These are phyloP conservation scores for Arabis hirsuta DNA, from an alignment of 345 rosid species.

Conservation along the genomic window DNA sequence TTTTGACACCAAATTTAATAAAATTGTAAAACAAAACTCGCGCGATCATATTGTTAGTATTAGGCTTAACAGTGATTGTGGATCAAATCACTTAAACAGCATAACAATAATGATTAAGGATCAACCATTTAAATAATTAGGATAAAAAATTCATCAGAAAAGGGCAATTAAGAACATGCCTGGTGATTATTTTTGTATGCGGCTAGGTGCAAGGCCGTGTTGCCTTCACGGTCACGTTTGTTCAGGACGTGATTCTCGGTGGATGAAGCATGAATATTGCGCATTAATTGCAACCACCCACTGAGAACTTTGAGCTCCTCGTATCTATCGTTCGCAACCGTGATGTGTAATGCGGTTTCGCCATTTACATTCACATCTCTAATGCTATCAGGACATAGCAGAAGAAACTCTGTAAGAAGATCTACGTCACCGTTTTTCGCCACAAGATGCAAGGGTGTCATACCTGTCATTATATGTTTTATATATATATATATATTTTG, in stretches of 20 bases:
- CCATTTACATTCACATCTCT: constrained; percentile 17
- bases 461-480: constrained; percentile 1
- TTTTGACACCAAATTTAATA: too few species aligned
- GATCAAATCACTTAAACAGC: too few species aligned
- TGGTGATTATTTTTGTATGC: neutral
- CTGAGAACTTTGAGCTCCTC: constrained; percentile 30
- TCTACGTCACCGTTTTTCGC: neutral
- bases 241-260: constrained; percentile 1
- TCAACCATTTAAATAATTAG: too few species aligned
- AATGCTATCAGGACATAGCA: constrained; percentile 26
- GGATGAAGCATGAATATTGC: neutral
- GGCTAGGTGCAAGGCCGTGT: constrained; percentile 40
- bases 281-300: constrained; percentile 19
- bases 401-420: constrained; percentile 25
- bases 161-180: constrained; percentile 16
- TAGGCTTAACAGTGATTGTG: too few species aligned
- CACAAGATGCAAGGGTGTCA: constrained; percentile 40
- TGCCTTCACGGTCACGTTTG: constrained; percentile 23
- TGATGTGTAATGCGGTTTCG: constrained; percentile 38
- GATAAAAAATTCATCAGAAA: too few species aligned
- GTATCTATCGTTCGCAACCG: neutral
- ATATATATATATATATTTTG: neutral
- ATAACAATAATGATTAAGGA: too few species aligned
- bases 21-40: too few species aligned
- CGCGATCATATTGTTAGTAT: too few species aligned